A percentile compares a stretch with the other conserved stretches of the same genome.
phyloP scores from a whole-genome alignment of 192 early-diverging fungal species.

The Backusella macrospora region DNA sequence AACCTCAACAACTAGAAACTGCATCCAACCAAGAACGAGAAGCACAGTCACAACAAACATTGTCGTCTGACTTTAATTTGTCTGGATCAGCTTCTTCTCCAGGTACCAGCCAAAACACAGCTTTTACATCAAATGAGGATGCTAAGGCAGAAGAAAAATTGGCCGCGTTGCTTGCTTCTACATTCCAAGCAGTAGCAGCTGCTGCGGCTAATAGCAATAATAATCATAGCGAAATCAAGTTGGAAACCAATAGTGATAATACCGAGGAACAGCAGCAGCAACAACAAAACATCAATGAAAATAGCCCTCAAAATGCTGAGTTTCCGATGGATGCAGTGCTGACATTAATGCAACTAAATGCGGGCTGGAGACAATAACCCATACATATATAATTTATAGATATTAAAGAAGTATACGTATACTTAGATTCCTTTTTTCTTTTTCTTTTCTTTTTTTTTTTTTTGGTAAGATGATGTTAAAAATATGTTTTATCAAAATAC shows the following conservation, averaged over 20 bases:
- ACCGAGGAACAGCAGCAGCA: background rate
- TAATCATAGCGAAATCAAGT: background rate
- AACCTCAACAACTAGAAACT: background rate
- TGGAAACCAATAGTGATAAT: background rate
- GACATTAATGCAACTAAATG: slow-evolving; percentile 50
- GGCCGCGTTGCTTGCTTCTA: slow-evolving; percentile 18
- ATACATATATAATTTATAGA: too few relatives aligned
- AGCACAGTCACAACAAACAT: background rate
- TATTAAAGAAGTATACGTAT: too few relatives aligned
- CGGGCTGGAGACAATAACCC: slow-evolving; percentile 40
- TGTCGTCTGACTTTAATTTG: too few relatives aligned
- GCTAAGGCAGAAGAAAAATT: slow-evolving; percentile 19
- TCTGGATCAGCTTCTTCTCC: too few relatives aligned
- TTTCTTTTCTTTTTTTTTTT: too few relatives aligned
- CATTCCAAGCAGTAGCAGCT: slow-evolving; percentile 1
- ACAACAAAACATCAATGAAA: slow-evolving; percentile 19
- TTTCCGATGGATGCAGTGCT: slow-evolving; percentile 52
- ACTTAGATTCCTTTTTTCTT: too few relatives aligned
- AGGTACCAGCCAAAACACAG: background rate
- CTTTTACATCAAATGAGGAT: background rate
- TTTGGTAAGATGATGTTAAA: too few relatives aligned
- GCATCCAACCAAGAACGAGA: background rate
- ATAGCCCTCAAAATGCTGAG: slow-evolving; percentile 23
- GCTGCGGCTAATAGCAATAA: background rate
- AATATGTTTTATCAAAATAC: too few relatives aligned